Conservation (phyloP, 805 yeast genomes). For the Candida vaughaniae region DNA sequence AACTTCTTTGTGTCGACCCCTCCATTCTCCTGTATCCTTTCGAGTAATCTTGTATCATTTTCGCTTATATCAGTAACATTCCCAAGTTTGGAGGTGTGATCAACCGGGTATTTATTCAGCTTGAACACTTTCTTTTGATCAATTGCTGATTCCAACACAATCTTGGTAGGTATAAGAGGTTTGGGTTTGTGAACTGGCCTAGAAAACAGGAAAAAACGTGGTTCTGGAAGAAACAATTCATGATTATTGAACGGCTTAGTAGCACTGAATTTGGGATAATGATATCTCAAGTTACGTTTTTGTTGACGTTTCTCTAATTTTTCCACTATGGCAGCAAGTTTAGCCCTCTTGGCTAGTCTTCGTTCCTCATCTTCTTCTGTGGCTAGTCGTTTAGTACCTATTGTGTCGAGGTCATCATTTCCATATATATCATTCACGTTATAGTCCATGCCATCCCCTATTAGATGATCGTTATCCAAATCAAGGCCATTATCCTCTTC, state of each 20-base stretch:
- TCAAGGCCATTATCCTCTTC: constrained; percentile 21
- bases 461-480: constrained; percentile 10
- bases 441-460: constrained; percentile 20
- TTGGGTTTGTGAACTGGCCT: constrained; percentile 42
- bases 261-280: constrained; percentile 63
- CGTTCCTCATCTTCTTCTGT: constrained; percentile 19
- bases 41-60: constrained; percentile 31
- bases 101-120: constrained; percentile 16
- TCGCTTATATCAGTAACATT: constrained; percentile 24
- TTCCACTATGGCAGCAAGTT: constrained; percentile 26
- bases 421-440: constrained; percentile 22
- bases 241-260: constrained; percentile 63
- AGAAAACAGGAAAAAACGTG: constrained; percentile 53
- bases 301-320: constrained; percentile 27
- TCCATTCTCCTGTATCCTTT: constrained; percentile 21
- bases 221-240: constrained; percentile 60
- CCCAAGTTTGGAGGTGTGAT: constrained; percentile 1
- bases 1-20: constrained; percentile 17
- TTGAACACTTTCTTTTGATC: constrained; percentile 60
- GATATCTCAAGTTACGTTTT: constrained; percentile 37
- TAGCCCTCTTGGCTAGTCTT: constrained; percentile 25
- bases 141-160: constrained; percentile 58
- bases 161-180: constrained; percentile 58
- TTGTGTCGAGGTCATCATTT: constrained; percentile 6
- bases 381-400: constrained; percentile 8